A percentile compares a stretch with the other conserved stretches of the same genome.
These are phyloP conservation scores for Emmonsia crescens DNA, from an alignment of 2,329 filamentous ascomycete genomes.

Conservation along the genomic window DNA sequence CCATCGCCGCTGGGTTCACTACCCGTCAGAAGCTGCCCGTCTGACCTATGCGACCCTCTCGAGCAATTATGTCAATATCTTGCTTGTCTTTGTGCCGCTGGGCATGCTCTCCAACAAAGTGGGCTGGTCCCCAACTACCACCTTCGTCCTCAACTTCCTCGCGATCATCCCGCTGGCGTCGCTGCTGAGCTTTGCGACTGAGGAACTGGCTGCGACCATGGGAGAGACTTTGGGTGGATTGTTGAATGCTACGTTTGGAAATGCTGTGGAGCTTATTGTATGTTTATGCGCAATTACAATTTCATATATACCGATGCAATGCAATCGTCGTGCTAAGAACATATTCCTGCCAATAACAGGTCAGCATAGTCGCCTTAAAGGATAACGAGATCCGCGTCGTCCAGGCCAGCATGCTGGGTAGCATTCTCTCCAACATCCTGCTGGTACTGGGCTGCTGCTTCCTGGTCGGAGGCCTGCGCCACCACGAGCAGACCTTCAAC, in stretches of 20 bases:
- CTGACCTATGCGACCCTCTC: conserved; percentile 36
- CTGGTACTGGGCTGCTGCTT: conserved; percentile 77
- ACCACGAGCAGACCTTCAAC: conserved; percentile 55
- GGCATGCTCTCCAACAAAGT: conserved; percentile 54
- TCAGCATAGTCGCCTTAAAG: conserved; percentile 80
- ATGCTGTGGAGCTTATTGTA: conserved; percentile 59
- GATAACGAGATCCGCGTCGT: conserved; percentile 87
- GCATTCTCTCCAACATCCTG: conserved; percentile 86
- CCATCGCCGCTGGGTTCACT: conserved; percentile 27
- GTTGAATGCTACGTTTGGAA: conserved; percentile 57
- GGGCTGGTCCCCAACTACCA: conserved; percentile 44
- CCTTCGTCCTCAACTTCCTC: conserved; percentile 54
- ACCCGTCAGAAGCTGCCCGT: conserved; percentile 29
- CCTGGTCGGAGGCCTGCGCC: conserved; percentile 59
- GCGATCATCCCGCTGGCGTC: conserved; percentile 54
- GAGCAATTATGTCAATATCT: conserved; percentile 46
- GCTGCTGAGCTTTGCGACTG: conserved; percentile 53
- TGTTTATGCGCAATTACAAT: conserved; percentile 40
- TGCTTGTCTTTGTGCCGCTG: conserved; percentile 54
- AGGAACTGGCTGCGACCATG: conserved; percentile 50
- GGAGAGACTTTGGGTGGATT: conserved; percentile 52
- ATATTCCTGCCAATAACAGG: conserved; percentile 38
- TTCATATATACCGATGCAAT: background rate
- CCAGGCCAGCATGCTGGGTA: conserved; percentile 95
- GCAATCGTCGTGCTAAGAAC: background rate